Base-by-base conservation (phyloP, 495 filamentous ascomycete species). In the Penicillium paradoxum region DNA sequence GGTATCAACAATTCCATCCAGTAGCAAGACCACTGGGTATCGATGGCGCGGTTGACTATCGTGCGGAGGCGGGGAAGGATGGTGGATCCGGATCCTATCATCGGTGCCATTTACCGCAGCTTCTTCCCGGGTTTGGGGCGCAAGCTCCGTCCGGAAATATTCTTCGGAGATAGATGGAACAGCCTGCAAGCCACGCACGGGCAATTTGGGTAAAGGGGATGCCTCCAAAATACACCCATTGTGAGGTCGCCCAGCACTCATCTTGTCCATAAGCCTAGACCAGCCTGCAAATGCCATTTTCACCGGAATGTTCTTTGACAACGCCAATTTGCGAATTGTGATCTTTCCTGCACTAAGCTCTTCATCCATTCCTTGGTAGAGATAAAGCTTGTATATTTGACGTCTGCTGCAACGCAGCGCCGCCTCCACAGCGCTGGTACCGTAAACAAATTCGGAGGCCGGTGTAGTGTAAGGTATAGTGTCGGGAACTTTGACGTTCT, bases 361-460 rank as follows among this genome's bases (percentile, higher is more conserved):
- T 71, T 61, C 80, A 4, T 67, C 76, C 4, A 57, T 46, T 17
- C 45, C 53, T 53, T 75, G 71, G 67, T 85, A 90, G 15, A 91
- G 68, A 67, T 97, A 95, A 7, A 98, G 76, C 46, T 86, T 89
- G 73, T 93, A 96, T 4, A 96, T 67, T 58, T 89, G 78, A 36
- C 93, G 82, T 10, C 80, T 77, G 17, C 73, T 69, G 44, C 82
- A 79, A 51, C 74, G 83, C 17, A 98, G 70, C 1, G 91, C 92
- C 6, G 92, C 88, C 49, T 86, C 82, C n/a, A 97, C 87, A 2
- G 86, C 81, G 7, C 84, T 84, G 14, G 79, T 80, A 13, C 93
- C 93, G 63, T 95, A 97, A 7, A 98, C 79, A 66, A 96, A 97
- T 54, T 95, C 86, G 1, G 91, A 93, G 33, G 91, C 87, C 0